Evolutionary conservation across 768 basidiomycete species (phyloP), one percentile per base, ranked within the genome.

Genomic region (Hypsizygus marmoreus): DNA sequence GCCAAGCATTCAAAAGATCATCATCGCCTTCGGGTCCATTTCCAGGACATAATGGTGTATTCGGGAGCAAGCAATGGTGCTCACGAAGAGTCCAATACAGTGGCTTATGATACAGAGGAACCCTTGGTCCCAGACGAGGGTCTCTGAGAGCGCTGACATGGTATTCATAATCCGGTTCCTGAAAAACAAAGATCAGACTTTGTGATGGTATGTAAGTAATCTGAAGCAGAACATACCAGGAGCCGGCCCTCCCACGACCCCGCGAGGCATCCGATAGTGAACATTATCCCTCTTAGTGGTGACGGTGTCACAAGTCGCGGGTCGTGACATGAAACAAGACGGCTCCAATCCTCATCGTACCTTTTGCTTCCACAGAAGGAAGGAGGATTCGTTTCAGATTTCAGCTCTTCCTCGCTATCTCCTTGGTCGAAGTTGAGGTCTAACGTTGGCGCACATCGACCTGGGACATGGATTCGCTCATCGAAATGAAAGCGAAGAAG

Each of bases 181-280:
- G 20, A 36, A n/a, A n/a, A n/a, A n/a, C n/a, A n/a, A n/a, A 24
- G 20, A 50, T 39, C 38, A 41, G 5, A 24, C 17, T 43, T 30
- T 22, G 38, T 64, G 30, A 11, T 6, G 16, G 8, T 25, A 33
- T 39, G 20, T 16, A 33, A 16, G n/a, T 7, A n/a, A 23, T 20
- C 11, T 29, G 35, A 40, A 23, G 35, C 17, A 6, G 17, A 14
- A 54, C 73, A 32, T 57, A 77, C 80, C 51, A 74, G 43, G 30
- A 72, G 67, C 38, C 71, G 73, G 10, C 79, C 79, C 17, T 60
- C 64, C 78, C 78, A 80, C 9, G 59, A 61, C 22, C 78, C 80
- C 29, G 58, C 53, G 9, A 79, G 40, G 3, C 70, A 61, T 17
- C 79, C 80, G 16, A 66, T 62, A n/a, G 60, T 57, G 50, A 71